phyloP scores from a whole-genome alignment of 1,284 basidiomycete species.

The Rhizoctonia solani region DNA sequence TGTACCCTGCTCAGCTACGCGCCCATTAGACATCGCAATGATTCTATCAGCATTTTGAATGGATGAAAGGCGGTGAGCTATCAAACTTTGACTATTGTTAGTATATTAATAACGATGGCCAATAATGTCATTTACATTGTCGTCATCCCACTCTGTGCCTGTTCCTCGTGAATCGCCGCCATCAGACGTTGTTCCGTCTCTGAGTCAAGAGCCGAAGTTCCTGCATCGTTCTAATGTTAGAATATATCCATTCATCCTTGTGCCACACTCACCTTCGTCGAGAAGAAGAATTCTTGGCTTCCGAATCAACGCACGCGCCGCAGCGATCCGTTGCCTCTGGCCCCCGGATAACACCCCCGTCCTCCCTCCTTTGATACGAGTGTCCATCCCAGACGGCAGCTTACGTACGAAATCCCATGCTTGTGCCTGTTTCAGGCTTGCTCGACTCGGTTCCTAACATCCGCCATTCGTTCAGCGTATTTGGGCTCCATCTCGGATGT shows the following conservation, averaged over 20 bases:
- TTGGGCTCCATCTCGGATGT: conserved; percentile 37
- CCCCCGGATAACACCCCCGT: conserved; percentile 47
- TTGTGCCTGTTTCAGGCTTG: conserved; percentile 45
- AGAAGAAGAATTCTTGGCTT: conserved; percentile 49
- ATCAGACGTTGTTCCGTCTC: conserved; percentile 49
- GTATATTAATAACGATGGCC: neutral
- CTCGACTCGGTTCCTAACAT: conserved; percentile 41
- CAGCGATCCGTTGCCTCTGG: conserved; percentile 49
- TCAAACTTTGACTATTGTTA: conserved; percentile 37
- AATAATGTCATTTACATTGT: conserved; percentile 39
- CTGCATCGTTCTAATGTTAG: conserved; percentile 20
- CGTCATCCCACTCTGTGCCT: conserved; percentile 43
- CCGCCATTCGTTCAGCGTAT: conserved; percentile 40
- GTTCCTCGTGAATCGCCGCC: conserved; percentile 44
- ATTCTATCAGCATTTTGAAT: conserved; percentile 58
- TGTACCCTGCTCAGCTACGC: conserved; percentile 49
- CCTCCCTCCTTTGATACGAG: conserved; percentile 48
- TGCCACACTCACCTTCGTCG: conserved; percentile 44
- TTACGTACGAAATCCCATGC: conserved; percentile 49
- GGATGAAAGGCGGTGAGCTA: conserved; percentile 53
- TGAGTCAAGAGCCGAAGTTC: conserved; percentile 48
- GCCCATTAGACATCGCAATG: conserved; percentile 52
- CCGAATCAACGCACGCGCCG: conserved; percentile 49
- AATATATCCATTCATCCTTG: conserved; percentile 37
- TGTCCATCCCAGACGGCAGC: conserved; percentile 49